phyloP scores from a whole-genome alignment of 2,329 filamentous ascomycete genomes.

The Diaporthe capsici region DNA sequence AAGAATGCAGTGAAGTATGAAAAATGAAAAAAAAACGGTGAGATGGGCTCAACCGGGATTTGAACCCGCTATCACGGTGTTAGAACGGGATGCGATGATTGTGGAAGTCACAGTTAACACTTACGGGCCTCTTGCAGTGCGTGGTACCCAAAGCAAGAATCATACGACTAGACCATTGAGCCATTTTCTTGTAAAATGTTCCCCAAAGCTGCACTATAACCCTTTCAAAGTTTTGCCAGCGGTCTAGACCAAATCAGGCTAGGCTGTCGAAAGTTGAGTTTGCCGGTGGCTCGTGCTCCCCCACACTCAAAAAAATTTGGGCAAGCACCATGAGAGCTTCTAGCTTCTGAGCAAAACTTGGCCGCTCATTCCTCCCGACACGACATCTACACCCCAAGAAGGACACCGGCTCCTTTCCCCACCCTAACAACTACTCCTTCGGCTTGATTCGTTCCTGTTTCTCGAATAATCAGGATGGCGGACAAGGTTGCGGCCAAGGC shows the following conservation, averaged over 20 bases:
- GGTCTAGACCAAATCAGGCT: not conserved
- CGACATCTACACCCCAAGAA: slow-evolving; percentile 14
- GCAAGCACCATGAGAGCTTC: slow-evolving; percentile 36
- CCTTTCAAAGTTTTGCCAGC: no score
- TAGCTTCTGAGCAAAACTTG: not conserved
- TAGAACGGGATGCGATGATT: not conserved
- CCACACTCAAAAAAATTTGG: slow-evolving; percentile 45
- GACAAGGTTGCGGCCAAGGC: slow-evolving; percentile 62
- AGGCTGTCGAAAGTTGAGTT: slow-evolving; percentile 11
- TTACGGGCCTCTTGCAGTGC: slow-evolving; percentile 37
- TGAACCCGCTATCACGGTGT: slow-evolving; percentile 19
- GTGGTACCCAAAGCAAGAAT: slow-evolving; percentile 38
- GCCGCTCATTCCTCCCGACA: not conserved
- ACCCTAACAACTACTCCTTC: not conserved
- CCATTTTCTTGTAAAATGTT: not conserved
- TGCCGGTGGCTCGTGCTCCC: slow-evolving; percentile 23
- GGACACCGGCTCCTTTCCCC: slow-evolving; percentile 32
- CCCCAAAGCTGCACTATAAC: no score
- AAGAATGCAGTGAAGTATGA: no score
- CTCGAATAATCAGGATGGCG: slow-evolving; percentile 53
- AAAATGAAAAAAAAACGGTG: no score
- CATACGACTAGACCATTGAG: slow-evolving; percentile 40
- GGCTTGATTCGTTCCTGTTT: slow-evolving; percentile 38
- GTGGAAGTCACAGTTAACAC: not conserved
- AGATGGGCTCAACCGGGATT: slow-evolving; percentile 21